Evolutionary conservation across 768 basidiomycete genomes (phyloP), one percentile per base, ranked within the genome.

Genomic region (Podaxis sp.): DNA sequence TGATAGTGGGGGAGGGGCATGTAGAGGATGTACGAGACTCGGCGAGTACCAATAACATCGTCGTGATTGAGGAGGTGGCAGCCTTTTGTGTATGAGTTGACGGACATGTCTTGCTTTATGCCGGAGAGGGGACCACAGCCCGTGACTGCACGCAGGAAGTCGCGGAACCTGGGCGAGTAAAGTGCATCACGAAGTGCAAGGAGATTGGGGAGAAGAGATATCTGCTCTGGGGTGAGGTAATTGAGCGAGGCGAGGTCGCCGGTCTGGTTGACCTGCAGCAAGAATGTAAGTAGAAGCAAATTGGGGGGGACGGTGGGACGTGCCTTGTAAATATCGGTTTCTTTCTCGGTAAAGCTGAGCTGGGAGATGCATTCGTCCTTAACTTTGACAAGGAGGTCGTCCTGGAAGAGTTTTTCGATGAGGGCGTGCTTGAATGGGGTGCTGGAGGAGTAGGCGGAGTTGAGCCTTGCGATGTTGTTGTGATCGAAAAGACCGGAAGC

Each of bases 21-120:
- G 77, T 99, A 99, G 54, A 98, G 87, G 76, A 99, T 96, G 79
- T 96, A 99, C 1, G 93, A 96, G 58, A 98, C 91, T 46, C 94
- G 86, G 26, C 96, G 89, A 7, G 94, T 86, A 64, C 95, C 95
- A 71, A 98, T 98, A 26, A 96, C 96, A 74, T 99, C 96, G 87
- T 99, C 96, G 80, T 99, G 96, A 75, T 96, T 93, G 70, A 99
- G 87, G 10, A 99, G 84, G 76, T 99, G 95, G 73, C 90, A 97
- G 50, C 95, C 93, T 65, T 89, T 86, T 20, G 88, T 89, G 76
- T 98, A 98, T 7, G 91, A 88, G 71, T 94, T 95, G 64, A 96
- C 90, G 48, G 93, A 93, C 87, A 96, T 95, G 79, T 99, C 96
- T 71, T 94, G 95, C 73, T 95, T 96, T 48, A 81, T 83, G 55